phyloP scores from a whole-genome alignment of 352 stramenopile genomes.

The Elongisporangium senticosum region DNA sequence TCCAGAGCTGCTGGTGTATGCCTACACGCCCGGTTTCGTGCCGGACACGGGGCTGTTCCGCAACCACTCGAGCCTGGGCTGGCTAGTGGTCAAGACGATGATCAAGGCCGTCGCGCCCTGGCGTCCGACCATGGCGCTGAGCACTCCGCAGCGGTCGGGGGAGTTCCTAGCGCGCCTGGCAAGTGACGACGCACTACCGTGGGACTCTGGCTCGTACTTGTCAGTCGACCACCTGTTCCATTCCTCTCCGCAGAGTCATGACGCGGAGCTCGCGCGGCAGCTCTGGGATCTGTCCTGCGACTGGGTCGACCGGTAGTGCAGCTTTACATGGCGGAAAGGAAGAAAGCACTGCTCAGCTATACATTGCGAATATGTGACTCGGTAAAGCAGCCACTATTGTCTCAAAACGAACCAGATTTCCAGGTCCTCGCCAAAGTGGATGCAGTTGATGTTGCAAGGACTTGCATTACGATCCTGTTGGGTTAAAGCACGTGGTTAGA shows the following conservation, averaged over 20 bases:
- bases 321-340: neutral
- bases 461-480: no score
- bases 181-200: slow-evolving; percentile 21
- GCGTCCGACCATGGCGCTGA: slow-evolving; percentile 14
- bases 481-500: no score
- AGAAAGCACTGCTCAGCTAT: neutral
- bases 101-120: slow-evolving; percentile 20
- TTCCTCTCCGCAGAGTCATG: neutral
- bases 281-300: neutral
- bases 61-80: slow-evolving; percentile 21
- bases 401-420: no score
- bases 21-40: slow-evolving; percentile 30
- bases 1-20: slow-evolving; percentile 21
- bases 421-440: no score
- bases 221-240: neutral
- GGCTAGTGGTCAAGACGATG: slow-evolving; percentile 22
- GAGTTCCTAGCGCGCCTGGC: slow-evolving; percentile 24
- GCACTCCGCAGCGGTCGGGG: slow-evolving; percentile 24
- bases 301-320: neutral
- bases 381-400: no score
- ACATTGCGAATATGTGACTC: neutral
- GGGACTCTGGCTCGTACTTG: neutral
- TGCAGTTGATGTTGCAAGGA: no score
- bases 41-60: slow-evolving; percentile 31
- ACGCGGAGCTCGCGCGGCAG: neutral